These are phyloP conservation scores for Strobilomyces echinocephalus DNA, from an alignment of 768 basidiomycete genomes.

Conservation along the genomic window DNA sequence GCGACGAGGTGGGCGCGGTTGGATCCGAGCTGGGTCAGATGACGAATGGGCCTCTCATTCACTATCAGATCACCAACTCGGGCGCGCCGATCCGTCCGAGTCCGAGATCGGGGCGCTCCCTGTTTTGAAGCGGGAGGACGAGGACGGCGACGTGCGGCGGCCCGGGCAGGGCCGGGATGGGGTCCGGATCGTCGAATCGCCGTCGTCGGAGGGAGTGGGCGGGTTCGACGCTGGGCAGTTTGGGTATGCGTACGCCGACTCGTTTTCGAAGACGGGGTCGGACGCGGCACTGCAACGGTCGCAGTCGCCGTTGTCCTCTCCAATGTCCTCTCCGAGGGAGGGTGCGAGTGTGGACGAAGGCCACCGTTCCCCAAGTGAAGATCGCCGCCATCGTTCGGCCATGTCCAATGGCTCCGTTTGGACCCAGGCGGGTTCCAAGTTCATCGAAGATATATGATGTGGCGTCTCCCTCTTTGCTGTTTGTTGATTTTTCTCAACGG, in stretches of 20 bases:
- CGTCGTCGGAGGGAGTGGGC: conserved; percentile 19
- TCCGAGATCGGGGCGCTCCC: conserved; percentile 1
- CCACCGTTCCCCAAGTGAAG: not conserved
- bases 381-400: conserved; percentile 19
- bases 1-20: conserved; percentile 37
- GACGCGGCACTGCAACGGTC: conserved; percentile 15
- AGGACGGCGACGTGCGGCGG: not conserved
- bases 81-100: not conserved
- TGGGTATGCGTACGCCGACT: conserved; percentile 17
- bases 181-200: conserved; percentile 23
- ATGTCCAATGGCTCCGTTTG: conserved; percentile 29
- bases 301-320: conserved; percentile 27
- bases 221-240: conserved; percentile 6
- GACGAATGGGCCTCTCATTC: conserved; percentile 44
- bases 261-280: conserved; percentile 16
- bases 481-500: not conserved
- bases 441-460: conserved; percentile 36
- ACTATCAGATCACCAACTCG: conserved; percentile 7
- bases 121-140: not conserved
- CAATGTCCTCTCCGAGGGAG: conserved; percentile 20
- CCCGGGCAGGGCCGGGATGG: not conserved
- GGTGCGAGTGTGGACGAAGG: conserved; percentile 14
- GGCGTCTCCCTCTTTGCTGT: not conserved
- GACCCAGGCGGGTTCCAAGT: conserved; percentile 44
- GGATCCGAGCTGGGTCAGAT: conserved; percentile 46